These are phyloP conservation scores for Scenedesmus sp. DNA, from an alignment of 163 green algal species.

Conservation along the genomic window DNA sequence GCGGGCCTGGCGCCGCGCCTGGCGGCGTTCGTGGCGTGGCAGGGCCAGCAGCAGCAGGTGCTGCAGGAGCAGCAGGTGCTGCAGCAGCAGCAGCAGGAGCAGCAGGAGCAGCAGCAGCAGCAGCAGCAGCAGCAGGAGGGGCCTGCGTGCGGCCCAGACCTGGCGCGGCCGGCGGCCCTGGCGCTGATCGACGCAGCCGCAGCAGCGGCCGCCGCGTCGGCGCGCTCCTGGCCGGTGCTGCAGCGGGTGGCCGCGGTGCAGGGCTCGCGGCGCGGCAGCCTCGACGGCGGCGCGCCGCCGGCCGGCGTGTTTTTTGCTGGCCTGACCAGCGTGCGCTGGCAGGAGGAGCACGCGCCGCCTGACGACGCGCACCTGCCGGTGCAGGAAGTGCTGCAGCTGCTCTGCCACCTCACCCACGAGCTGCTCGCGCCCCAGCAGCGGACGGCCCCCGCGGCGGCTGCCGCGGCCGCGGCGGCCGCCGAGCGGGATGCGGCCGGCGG, in stretches of 20 bases:
- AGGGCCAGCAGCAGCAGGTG: neutral
- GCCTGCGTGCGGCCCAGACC: neutral
- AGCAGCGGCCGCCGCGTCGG: constrained; percentile 1
- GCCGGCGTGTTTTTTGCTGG: constrained; percentile 14
- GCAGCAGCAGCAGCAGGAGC: constrained; percentile 21
- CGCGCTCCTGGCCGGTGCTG: constrained; percentile 34
- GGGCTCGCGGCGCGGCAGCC: no score
- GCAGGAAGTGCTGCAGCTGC: constrained; percentile 22
- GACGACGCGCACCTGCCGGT: constrained; percentile 14
- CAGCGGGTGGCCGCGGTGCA: constrained; percentile 7
- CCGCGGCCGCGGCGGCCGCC: no score
- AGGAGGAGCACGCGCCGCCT: neutral
- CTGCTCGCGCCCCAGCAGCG: neutral
- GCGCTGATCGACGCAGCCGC: neutral
- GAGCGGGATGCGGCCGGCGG: neutral
- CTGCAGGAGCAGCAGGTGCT: constrained; percentile 32
- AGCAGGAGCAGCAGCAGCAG: neutral
- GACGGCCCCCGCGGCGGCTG: neutral
- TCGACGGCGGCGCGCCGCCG: neutral
- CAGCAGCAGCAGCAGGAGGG: neutral
- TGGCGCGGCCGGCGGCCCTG: neutral
- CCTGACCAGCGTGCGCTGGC: neutral
- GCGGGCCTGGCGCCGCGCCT: no score
- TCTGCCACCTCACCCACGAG: neutral
- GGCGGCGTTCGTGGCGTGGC: no score